Percentiles rank a stretch among this genome's conserved stretches.
phyloP scores from a whole-genome alignment of 2,329 filamentous ascomycete genomes.

The Monosporascus sp. region DNA sequence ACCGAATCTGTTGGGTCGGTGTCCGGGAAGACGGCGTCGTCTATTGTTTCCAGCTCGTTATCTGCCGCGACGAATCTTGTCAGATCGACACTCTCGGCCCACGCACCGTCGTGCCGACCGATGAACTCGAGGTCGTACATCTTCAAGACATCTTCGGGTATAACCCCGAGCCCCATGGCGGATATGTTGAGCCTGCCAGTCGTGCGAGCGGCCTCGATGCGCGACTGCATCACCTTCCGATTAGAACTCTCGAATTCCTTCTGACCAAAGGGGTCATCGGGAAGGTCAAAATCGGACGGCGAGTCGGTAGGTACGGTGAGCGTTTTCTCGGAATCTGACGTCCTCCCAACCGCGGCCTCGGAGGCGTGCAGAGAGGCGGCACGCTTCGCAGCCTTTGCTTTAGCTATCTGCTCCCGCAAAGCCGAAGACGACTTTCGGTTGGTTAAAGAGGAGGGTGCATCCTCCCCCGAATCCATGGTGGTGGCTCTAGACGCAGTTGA shows the following conservation, averaged over 20 bases:
- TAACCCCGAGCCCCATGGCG: slow-evolving; percentile 70
- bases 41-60: slow-evolving; percentile 74
- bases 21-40: slow-evolving; percentile 76
- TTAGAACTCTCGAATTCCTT: slow-evolving; percentile 50
- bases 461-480: slow-evolving; percentile 31
- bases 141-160: slow-evolving; percentile 76
- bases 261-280: slow-evolving; percentile 68
- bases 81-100: slow-evolving; percentile 90
- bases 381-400: slow-evolving; percentile 77
- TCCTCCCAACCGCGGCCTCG: slow-evolving; percentile 9
- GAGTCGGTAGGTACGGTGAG: slow-evolving; percentile 42
- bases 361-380: slow-evolving; percentile 38
- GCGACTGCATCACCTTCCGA: slow-evolving; percentile 65
- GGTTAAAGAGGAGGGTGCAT: slow-evolving; percentile 18
- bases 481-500: slow-evolving; percentile 33
- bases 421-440: slow-evolving; percentile 68
- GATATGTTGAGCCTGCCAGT: slow-evolving; percentile 86
- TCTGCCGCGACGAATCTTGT: slow-evolving; percentile 81
- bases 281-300: slow-evolving; percentile 53
- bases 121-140: slow-evolving; percentile 82
- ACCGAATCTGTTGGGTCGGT: slow-evolving; percentile 49
- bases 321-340: slow-evolving; percentile 22
- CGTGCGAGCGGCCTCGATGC: slow-evolving; percentile 66
- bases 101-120: slow-evolving; percentile 59
- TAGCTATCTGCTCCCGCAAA: slow-evolving; percentile 85